A percentile compares a stretch with the other conserved stretches of the same genome.
Evolutionary conservation across 2,329 filamentous ascomycete species (phyloP).

Genomic region (Pochonia chlamydosporia): DNA sequence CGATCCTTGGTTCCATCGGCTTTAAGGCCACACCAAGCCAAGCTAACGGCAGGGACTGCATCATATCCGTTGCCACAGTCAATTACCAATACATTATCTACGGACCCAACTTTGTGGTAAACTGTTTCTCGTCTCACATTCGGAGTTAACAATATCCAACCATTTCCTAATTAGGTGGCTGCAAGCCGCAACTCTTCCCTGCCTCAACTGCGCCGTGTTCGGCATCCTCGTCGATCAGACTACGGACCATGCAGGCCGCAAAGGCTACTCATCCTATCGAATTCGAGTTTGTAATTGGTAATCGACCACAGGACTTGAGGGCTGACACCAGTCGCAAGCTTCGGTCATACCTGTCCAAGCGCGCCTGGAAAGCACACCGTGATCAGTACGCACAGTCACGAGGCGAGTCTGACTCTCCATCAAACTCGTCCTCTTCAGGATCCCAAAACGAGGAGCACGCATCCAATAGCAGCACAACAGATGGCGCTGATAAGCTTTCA

Average conservation of each 20-base stretch:
- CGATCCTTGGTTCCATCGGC: no score
- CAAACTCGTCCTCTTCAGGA: not conserved
- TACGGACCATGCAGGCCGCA: not conserved
- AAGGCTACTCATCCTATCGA: not conserved
- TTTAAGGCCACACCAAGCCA: no score
- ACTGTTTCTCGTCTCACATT: no score
- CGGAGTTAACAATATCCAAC: no score
- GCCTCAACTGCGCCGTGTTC: not conserved
- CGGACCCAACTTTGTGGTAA: no score
- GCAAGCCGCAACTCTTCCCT: not conserved
- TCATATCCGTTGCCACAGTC: no score
- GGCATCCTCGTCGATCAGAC: not conserved
- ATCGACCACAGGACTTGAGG: conserved; percentile 18
- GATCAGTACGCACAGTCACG: not conserved
- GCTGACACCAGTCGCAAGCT: conserved; percentile 12
- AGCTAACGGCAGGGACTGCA: no score
- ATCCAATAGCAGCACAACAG: no score
- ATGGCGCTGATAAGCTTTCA: not conserved
- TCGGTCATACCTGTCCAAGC: conserved; percentile 16
- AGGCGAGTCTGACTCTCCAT: not conserved
- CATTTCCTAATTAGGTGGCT: no score
- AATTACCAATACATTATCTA: no score
- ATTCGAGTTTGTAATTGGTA: conserved; percentile 18
- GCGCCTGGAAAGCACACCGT: conserved; percentile 14
- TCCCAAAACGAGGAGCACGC: no score